A percentile compares a stretch with the other conserved stretches of the same genome.
phyloP scores from a whole-genome alignment of 371 early-diverging fungal genomes.

The Rhizomucor miehei region DNA sequence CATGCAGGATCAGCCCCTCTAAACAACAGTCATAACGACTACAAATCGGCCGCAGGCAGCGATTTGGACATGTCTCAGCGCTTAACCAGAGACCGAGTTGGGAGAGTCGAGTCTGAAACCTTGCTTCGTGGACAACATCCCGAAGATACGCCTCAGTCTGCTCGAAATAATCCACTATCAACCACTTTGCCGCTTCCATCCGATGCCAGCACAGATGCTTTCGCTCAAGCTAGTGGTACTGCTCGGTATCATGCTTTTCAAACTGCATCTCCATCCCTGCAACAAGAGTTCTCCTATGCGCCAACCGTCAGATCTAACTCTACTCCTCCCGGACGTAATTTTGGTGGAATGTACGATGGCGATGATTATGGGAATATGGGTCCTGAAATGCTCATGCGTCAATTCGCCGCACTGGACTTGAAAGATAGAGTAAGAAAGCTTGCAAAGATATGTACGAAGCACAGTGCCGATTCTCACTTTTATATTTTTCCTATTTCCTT shows the following conservation, averaged over 20 bases:
- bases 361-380: slow-evolving; percentile 3
- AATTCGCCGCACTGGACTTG: slow-evolving; percentile 29
- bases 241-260: slow-evolving; percentile 8
- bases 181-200: background rate
- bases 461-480: background rate
- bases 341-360: slow-evolving; percentile 9
- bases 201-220: background rate
- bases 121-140: no score
- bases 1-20: slow-evolving; percentile 14
- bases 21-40: no score
- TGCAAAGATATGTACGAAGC: background rate
- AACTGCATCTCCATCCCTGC: slow-evolving; percentile 30
- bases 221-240: background rate
- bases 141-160: no score
- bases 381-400: slow-evolving; percentile 9
- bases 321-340: slow-evolving; percentile 42
- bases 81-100: no score
- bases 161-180: no score
- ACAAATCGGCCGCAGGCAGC: no score
- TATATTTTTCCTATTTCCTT: background rate
- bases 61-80: no score
- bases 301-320: slow-evolving; percentile 44
- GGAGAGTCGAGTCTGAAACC: no score
- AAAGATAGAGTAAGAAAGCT: slow-evolving; percentile 30
- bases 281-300: slow-evolving; percentile 14